Percentiles rank a stretch among this genome's conserved stretches.
These are phyloP conservation scores for Raphanus raphanistrum DNA, from an alignment of 345 rosid species.

Conservation along the genomic window DNA sequence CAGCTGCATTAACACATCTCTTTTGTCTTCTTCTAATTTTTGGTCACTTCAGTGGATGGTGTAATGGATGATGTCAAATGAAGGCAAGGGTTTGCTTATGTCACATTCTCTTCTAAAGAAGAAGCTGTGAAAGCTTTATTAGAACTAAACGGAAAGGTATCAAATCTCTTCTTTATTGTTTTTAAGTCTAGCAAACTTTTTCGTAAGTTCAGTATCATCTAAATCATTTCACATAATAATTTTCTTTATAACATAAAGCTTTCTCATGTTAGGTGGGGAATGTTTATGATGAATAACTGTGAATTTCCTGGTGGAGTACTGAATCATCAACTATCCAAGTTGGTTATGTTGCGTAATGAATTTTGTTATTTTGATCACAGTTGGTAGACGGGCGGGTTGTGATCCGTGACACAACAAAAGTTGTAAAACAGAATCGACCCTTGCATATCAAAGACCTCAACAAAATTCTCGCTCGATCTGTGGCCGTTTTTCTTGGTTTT, in stretches of 20 bases:
- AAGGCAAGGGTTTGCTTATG: constrained; percentile 62
- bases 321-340: background rate
- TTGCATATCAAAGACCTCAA: too few relatives aligned
- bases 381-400: constrained; percentile 56
- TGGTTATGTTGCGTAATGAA: background rate
- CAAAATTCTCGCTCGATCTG: too few relatives aligned
- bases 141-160: constrained; percentile 61
- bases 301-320: background rate
- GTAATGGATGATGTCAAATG: constrained; percentile 41
- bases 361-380: constrained; percentile 41
- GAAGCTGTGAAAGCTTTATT: constrained; percentile 53
- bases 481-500: too few relatives aligned
- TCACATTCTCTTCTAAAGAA: constrained; percentile 47
- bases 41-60: constrained; percentile 48
- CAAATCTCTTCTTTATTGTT: too few relatives aligned
- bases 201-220: background rate
- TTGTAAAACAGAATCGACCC: constrained; percentile 1
- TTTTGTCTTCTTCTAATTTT: too few relatives aligned
- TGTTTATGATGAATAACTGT: background rate
- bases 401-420: constrained; percentile 14
- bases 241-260: background rate
- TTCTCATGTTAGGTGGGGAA: background rate
- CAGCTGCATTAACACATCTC: too few relatives aligned
- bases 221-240: background rate
- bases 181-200: background rate